phyloP scores from a whole-genome alignment of 169 alveolate genomes.

The Babesia sp. region DNA sequence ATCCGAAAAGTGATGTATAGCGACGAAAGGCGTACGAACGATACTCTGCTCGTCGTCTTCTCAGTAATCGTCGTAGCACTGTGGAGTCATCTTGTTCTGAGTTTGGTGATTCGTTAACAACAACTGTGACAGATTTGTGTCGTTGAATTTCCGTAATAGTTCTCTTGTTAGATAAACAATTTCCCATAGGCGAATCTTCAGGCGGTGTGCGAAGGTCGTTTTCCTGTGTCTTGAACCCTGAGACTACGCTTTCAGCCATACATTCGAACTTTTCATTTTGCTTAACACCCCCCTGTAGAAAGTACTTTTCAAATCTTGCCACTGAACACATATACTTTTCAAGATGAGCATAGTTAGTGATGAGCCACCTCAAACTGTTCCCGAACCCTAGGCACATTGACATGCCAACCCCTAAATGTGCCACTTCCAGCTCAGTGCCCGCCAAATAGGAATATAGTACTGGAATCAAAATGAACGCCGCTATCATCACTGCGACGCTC shows the following conservation, averaged over 20 bases:
- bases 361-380: not conserved
- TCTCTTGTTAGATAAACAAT: not conserved
- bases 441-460: not conserved
- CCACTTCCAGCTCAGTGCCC: not conserved
- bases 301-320: slow-evolving; percentile 10
- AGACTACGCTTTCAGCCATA: slow-evolving; percentile 23
- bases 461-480: not conserved
- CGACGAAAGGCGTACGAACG: slow-evolving; percentile 10
- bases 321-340: slow-evolving; percentile 26
- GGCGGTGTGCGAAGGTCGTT: not conserved
- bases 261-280: slow-evolving; percentile 6
- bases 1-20: slow-evolving; percentile 7
- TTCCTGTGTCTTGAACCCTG: slow-evolving; percentile 1
- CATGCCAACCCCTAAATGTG: slow-evolving; percentile 10
- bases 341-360: slow-evolving; percentile 11
- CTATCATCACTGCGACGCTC: slow-evolving; percentile 13
- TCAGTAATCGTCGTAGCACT: not conserved
- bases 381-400: slow-evolving; percentile 20
- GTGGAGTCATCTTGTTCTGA: not conserved
- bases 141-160: not conserved
- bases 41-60: not conserved
- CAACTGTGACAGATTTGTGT: not conserved
- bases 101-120: not conserved
- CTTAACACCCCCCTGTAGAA: not conserved
- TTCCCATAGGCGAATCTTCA: not conserved